phyloP scores from a whole-genome alignment of 2,329 filamentous ascomycete species.

The Coniella vitis region DNA sequence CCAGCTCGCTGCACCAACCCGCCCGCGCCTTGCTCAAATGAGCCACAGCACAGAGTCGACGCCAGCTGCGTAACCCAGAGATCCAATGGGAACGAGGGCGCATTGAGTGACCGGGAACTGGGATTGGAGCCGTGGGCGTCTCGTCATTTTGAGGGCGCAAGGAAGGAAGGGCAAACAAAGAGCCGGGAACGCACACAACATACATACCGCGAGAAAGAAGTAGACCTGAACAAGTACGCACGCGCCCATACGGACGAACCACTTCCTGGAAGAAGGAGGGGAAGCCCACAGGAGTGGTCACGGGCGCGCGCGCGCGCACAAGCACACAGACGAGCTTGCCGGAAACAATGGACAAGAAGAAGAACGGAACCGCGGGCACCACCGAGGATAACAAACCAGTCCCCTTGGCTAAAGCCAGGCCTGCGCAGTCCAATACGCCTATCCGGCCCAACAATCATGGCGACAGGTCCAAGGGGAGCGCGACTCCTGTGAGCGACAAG shows the following conservation, averaged over 20 bases:
- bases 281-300: constrained; percentile 12
- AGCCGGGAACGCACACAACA: neutral
- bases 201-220: neutral
- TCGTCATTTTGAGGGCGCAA: neutral
- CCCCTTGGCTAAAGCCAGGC: constrained; percentile 29
- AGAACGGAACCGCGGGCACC: constrained; percentile 27
- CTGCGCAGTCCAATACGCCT: constrained; percentile 10
- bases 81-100: constrained; percentile 35
- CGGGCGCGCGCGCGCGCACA: too few relatives aligned
- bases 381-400: constrained; percentile 30
- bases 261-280: neutral
- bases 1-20: constrained; percentile 34
- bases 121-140: constrained; percentile 23
- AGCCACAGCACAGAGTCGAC: constrained; percentile 35
- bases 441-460: constrained; percentile 6
- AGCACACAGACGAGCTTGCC: too few relatives aligned
- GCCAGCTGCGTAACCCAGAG: constrained; percentile 36
- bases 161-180: neutral
- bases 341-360: constrained; percentile 27
- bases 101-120: constrained; percentile 28
- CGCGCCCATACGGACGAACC: too few relatives aligned
- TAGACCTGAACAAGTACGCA: too few relatives aligned
- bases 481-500: constrained; percentile 13
- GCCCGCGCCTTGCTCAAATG: constrained; percentile 33
- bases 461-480: constrained; percentile 10